Base-by-base conservation (phyloP, 1,284 basidiomycete genomes). In the Volvariella volvacea region DNA sequence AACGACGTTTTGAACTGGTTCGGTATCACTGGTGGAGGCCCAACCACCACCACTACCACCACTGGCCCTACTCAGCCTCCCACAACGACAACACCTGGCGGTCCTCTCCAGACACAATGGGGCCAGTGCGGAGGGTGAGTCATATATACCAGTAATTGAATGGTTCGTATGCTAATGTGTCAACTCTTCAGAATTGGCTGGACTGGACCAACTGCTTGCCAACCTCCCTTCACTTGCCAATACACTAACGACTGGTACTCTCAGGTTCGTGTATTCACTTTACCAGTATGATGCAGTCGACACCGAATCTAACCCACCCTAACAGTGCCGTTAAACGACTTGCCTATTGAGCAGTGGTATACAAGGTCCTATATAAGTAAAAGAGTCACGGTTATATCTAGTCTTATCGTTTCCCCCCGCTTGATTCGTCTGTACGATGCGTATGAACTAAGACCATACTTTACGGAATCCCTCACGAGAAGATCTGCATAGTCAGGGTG, bases 1-100 rank as follows among this genome's bases (percentile, higher is more conserved):
- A 61, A 56, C 33, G 60, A 67, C 43, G 63, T 62, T 6, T 55
- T 72, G 32, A 52, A 45, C 22, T 71, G 65, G 64, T 71, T 71
- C 49, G 67, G 66, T 20, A 49, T 53, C 21, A 51, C 53, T 33
- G 52, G 57, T 1, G 48, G 51, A 9, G 7, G 50, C 55, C 10
- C 40, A 47, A 1, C 19, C 52, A 2, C 44, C 48, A 48, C 42
- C 9, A 48, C 54, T 3, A 49, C 44, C 7, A 37, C 50, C 0
- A 43, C 45, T 17, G 25, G 33, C 3, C 16, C 43, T 15, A 42
- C 53, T 56, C 0, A 48, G 51, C 8, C 55, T 12, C 40, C 48
- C 0, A 22, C 52, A 2, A 42, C 48, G 2, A 41, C 46, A 4
- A 42, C 56, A 9, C 46, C 51, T 48, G 20, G 50, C 48, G 10